Evolutionary conservation across 2,329 filamentous ascomycete genomes (phyloP), one percentile per base, ranked within the genome.

Genomic region (Cryphonectria naterciae): DNA sequence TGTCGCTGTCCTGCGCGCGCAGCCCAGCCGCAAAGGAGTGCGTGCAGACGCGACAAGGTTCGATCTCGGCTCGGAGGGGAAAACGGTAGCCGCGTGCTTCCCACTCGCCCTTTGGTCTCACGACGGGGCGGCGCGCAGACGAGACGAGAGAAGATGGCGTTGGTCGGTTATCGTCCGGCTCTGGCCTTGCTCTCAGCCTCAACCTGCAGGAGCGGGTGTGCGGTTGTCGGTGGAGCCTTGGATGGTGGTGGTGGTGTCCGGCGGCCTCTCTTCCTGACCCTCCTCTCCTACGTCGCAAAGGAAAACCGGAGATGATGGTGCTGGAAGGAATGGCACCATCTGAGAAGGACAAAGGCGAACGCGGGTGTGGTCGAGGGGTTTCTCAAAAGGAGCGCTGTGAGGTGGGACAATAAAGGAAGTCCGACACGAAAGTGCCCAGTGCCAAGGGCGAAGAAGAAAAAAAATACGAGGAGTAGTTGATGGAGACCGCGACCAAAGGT

Each of bases 211-310:
- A 35, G 60, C 37, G 56, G 46, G n/a, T 61, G 68, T 63, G 49
- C 62, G 39, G 63, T 49, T 62, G 70, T 62, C 63, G 56, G 64
- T 56, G 63, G 63, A 37, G 41, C 43, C 43, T 19, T 65, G 39
- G 17, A 5, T 49, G 49, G 32, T 70, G 39, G 65, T 56, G 65
- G 65, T 58, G 41, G 63, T 60, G 66, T 72, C 71, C 28, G 71
- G 71, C 71, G 71, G 71, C 62, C 71, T 65, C 46, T 68, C 71
- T 68, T 70, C 61, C 61, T 64, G 61, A 43, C 10, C 61, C 69
- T 72, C 71, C 65, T 72, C 71, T 54, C 52, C 71, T 62, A 68
- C 71, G 69, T 71, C 71, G 70, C 71, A 69, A 72, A 70, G 68
- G 63, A 67, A 71, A 72, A 68, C 67, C 56, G 65, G 46, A 69